These are phyloP conservation scores for Crithidia fasciculata DNA, from an alignment of 208 protist genomes.

Conservation along the genomic window DNA sequence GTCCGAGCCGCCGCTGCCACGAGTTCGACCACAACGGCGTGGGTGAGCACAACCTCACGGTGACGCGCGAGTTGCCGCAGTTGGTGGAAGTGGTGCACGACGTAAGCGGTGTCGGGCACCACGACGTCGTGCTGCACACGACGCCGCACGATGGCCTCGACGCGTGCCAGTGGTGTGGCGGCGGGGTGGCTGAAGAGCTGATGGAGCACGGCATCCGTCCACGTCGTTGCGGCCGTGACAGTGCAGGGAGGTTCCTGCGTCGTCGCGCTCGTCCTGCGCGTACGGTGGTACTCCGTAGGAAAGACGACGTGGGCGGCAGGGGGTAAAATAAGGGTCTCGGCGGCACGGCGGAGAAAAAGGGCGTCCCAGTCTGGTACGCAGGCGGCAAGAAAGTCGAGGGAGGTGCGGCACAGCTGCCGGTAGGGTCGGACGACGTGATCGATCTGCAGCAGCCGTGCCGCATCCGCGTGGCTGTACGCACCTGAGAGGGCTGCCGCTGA, in stretches of 20 bases:
- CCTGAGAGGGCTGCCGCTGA: too few species aligned
- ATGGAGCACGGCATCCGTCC: slow-evolving; percentile 31
- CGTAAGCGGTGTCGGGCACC: slow-evolving; percentile 67
- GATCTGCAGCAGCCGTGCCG: slow-evolving; percentile 35
- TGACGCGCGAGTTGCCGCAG: slow-evolving; percentile 67
- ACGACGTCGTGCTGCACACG: slow-evolving; percentile 69
- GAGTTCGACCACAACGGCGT: slow-evolving; percentile 74
- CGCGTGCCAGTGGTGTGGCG: slow-evolving; percentile 20
- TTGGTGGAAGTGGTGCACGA: slow-evolving; percentile 61
- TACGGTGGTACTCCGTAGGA: slow-evolving; percentile 27
- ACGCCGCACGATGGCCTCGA: slow-evolving; percentile 50
- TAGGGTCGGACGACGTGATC: slow-evolving; percentile 46
- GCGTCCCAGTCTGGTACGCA: slow-evolving; percentile 63
- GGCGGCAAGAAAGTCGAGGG: slow-evolving; percentile 56
- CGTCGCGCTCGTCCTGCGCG: not conserved
- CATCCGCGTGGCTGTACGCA: slow-evolving; percentile 18
- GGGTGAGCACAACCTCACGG: slow-evolving; percentile 77
- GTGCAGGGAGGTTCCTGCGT: not conserved
- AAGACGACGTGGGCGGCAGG: slow-evolving; percentile 65
- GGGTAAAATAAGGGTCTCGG: slow-evolving; percentile 64
- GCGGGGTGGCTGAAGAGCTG: slow-evolving; percentile 19
- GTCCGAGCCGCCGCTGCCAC: slow-evolving; percentile 39
- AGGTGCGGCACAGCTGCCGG: slow-evolving; percentile 42
- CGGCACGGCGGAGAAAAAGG: slow-evolving; percentile 58
- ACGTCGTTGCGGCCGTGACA: slow-evolving; percentile 11